Percentiles rank a stretch among this genome's conserved stretches.
Conservation (phyloP, 2,329 filamentous ascomycete genomes). For the Kalaharituber pfeilii region DNA sequence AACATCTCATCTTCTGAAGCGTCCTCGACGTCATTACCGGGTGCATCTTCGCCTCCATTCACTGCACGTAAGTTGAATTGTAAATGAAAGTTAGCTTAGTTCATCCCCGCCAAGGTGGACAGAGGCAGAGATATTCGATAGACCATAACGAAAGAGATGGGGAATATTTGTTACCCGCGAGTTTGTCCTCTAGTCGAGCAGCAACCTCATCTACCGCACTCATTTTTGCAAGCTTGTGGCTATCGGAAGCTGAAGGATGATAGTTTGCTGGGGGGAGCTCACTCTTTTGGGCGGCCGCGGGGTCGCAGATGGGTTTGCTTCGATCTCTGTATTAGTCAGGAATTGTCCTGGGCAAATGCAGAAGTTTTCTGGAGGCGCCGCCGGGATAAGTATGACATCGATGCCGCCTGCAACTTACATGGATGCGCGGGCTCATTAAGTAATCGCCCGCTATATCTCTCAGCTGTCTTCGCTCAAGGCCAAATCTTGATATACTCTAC, state of each 20-base stretch:
- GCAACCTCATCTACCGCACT: conserved; percentile 4
- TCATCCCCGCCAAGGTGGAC: too few relatives aligned
- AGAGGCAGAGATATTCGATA: too few relatives aligned
- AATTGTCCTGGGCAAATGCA: background rate
- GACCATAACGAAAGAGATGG: background rate
- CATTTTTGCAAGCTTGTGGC: too few relatives aligned
- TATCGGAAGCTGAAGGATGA: too few relatives aligned
- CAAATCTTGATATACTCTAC: too few relatives aligned
- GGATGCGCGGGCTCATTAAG: too few relatives aligned
- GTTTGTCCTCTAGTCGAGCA: conserved; percentile 7
- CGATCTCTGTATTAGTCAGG: too few relatives aligned
- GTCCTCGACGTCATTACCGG: conserved; percentile 15
- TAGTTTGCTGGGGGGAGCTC: background rate
- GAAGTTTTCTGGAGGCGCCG: background rate
- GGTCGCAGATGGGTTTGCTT: too few relatives aligned
- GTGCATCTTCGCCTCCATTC: conserved; percentile 6
- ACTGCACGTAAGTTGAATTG: background rate
- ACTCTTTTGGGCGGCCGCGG: background rate
- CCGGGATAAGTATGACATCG: background rate
- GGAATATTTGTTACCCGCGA: conserved; percentile 2
- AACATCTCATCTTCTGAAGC: conserved; percentile 40
- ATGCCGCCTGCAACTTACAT: background rate
- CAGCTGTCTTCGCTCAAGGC: too few relatives aligned
- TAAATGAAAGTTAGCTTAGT: too few relatives aligned
- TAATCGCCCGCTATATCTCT: too few relatives aligned